Evolutionary conservation across 495 filamentous ascomycete species (phyloP), one percentile per base, ranked within the genome.

Genomic region (Glarea lozoyensis): DNA sequence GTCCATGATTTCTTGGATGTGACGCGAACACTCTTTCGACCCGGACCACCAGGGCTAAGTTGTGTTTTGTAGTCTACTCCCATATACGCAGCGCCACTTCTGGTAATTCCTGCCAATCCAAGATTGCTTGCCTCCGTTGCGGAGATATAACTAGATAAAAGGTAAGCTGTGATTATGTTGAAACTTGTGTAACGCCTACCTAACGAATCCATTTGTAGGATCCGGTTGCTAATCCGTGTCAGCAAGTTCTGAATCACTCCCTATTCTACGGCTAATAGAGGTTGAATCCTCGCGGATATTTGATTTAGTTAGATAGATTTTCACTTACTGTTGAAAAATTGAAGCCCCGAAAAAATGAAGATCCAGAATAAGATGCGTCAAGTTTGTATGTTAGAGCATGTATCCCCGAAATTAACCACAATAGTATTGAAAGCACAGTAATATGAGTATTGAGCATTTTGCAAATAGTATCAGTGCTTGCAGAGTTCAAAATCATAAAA

Each of bases 1-100:
- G 68, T 76, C 55, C 75, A 88, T 33, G 60, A 61, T 18, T 76
- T 67, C 43, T 74, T 76, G 50, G 73, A 80, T 40, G 73, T 73
- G 11, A 86, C 63, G 2, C 82, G 73, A 7, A 86, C 72, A 40
- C 77, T 81, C 6, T 74, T 64, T 12, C 82, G 74, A 7, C 82
- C 82, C 16, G 59, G 54, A 24, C 62, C 58, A 7, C 46, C 53
- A 23, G 37, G 43, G 16, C 60, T 55, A 7, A 53, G 60, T 40
- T 44, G 57, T 44, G 55, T 60, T 13, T 52, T 56, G 32, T 63
- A 55, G 40, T 69, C 68, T n/a, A 67, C 70, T 19, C 70, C 62
- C 17, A 64, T 62, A 18, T 71, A 68, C 13, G 59, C 70, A 33
- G 62, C 62, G 31, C 60, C 58, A 11, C 67, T 67, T 29, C 65